Conservation (phyloP, 139 green algal species). For the Edaphochlamys debaryana region DNA sequence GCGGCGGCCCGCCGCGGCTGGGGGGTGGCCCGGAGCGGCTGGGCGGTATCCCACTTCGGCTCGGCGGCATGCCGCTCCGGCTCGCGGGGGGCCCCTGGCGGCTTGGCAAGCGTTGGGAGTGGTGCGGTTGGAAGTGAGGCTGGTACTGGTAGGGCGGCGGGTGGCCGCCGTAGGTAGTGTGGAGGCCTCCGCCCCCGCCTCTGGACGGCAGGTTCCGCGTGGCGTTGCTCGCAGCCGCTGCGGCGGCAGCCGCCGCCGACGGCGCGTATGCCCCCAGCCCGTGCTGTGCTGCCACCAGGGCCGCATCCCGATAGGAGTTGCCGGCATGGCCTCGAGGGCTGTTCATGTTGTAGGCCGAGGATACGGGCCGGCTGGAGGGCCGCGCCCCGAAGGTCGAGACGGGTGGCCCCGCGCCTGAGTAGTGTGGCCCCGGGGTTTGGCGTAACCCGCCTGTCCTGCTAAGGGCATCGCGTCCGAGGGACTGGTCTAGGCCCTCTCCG, state of each 20-base stretch:
- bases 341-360: conserved; percentile 4
- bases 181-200: neutral
- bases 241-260: neutral
- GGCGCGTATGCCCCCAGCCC: conserved; percentile 14
- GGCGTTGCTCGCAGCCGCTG: neutral
- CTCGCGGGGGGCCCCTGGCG: neutral
- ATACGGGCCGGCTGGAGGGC: neutral
- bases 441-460: neutral
- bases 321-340: neutral
- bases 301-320: conserved; percentile 22
- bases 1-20: neutral
- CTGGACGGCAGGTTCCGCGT: neutral
- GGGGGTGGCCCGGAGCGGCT: neutral
- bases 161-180: neutral
- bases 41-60: neutral
- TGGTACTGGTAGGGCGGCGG: neutral
- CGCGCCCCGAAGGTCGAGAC: neutral
- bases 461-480: neutral
- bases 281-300: conserved; percentile 12
- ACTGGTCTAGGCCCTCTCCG: neutral
- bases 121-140: neutral
- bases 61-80: neutral
- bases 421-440: neutral
- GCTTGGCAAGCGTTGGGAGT: neutral
- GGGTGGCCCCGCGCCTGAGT: neutral